Conservation (phyloP, 2,329 filamentous ascomycete species). For the Aspergillus intermedius region DNA sequence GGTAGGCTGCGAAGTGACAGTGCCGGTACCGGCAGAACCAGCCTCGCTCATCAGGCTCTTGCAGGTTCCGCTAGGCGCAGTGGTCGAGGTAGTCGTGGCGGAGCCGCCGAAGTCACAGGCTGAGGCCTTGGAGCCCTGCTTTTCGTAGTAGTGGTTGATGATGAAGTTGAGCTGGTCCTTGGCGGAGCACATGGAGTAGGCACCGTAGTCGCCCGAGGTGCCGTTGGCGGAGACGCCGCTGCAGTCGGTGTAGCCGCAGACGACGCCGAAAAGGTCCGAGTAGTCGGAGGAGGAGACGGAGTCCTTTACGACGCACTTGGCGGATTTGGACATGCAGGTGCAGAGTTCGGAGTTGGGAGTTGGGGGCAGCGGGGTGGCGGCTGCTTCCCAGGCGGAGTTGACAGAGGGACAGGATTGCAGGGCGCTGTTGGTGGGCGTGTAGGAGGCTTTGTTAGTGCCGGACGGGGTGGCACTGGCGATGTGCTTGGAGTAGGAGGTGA, state of each 20-base stretch:
- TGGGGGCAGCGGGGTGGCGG: constrained; percentile 62
- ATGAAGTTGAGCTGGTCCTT: constrained; percentile 39
- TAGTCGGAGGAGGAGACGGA: constrained; percentile 16
- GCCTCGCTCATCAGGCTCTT: constrained; percentile 33
- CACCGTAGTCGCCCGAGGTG: constrained; percentile 38
- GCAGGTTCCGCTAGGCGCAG: constrained; percentile 33
- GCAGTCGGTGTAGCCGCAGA: constrained; percentile 38
- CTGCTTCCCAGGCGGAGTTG: constrained; percentile 60
- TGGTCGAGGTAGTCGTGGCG: constrained; percentile 31
- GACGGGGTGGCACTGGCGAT: constrained; percentile 62
- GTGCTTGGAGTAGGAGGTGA: constrained; percentile 61
- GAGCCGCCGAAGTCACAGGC: constrained; percentile 40
- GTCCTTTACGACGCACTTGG: constrained; percentile 61
- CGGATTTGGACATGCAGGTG: constrained; percentile 69
- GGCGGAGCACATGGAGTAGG: constrained; percentile 41
- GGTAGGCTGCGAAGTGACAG: constrained; percentile 30
- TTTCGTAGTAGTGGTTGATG: constrained; percentile 39
- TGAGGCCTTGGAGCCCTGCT: constrained; percentile 29
- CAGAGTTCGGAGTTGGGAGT: constrained; percentile 71
- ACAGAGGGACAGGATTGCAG: constrained; percentile 62
- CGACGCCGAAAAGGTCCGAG: constrained; percentile 54
- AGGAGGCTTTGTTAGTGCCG: constrained; percentile 57
- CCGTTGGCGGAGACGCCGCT: constrained; percentile 33
- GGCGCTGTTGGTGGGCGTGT: constrained; percentile 64
- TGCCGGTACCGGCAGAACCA: constrained; percentile 33